phyloP scores from a whole-genome alignment of 2,329 filamentous ascomycete species.

The Fusarium dimerum region DNA sequence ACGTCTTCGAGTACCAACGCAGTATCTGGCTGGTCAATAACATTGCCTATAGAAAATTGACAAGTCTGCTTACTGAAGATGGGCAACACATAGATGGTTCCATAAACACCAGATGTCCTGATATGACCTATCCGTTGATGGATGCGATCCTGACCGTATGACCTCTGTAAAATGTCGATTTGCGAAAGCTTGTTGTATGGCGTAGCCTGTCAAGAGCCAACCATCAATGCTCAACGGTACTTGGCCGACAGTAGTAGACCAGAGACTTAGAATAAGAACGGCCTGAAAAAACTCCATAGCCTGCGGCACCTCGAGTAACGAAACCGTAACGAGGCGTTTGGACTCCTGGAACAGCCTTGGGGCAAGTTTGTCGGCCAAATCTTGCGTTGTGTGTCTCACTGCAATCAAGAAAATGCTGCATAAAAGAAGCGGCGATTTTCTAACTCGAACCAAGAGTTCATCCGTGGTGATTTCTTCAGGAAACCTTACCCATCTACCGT shows the following conservation, averaged over 20 bases:
- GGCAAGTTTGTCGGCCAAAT: conserved; percentile 23
- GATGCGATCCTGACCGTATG: background rate
- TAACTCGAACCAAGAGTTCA: conserved; percentile 4
- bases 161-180: conserved; percentile 21
- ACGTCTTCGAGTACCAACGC: conserved; percentile 27
- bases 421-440: conserved; percentile 22
- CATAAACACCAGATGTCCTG: conserved; percentile 27
- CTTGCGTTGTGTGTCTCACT: conserved; percentile 25
- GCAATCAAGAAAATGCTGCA: conserved; percentile 30
- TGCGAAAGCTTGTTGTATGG: conserved; percentile 25
- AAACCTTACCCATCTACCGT: conserved; percentile 30
- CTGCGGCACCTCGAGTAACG: conserved; percentile 19
- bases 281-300: conserved; percentile 28
- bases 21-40: conserved; percentile 16
- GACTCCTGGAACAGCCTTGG: conserved; percentile 26
- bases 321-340: conserved; percentile 15
- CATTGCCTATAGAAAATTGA: background rate
- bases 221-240: conserved; percentile 30
- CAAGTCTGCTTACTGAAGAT: conserved; percentile 25
- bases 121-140: background rate
- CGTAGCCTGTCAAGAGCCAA: conserved; percentile 30
- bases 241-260: conserved; percentile 31
- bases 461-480: conserved; percentile 15
- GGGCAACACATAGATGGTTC: conserved; percentile 30
- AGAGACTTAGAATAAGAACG: conserved; percentile 24